phyloP scores from a whole-genome alignment of 306 rosid genomes.

The Quillaja saponaria region DNA sequence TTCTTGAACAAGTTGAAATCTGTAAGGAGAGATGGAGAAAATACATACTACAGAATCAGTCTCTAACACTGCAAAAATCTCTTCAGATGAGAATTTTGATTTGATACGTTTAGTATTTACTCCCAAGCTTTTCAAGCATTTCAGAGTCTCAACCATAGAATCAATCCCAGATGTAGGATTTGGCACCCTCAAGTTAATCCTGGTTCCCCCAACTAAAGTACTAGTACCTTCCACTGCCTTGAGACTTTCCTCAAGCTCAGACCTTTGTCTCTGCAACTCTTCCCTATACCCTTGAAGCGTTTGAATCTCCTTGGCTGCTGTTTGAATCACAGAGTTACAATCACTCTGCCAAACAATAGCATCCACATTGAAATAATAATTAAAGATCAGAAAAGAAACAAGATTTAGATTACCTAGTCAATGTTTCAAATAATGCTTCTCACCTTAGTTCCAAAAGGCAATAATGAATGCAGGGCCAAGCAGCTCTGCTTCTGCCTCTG shows the following conservation, averaged over 20 bases:
- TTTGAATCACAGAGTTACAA: slow-evolving; percentile 59
- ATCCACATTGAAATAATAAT: not conserved
- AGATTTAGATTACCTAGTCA: too few relatives aligned
- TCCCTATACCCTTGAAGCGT: slow-evolving; percentile 40
- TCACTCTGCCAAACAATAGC: slow-evolving; percentile 46
- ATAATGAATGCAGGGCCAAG: slow-evolving; percentile 51
- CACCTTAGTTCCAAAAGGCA: slow-evolving; percentile 72
- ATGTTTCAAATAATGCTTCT: too few relatives aligned
- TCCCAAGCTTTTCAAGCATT: slow-evolving; percentile 45
- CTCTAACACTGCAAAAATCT: slow-evolving; percentile 46
- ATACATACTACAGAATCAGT: slow-evolving; percentile 38
- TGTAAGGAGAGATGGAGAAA: too few relatives aligned
- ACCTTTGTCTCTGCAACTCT: slow-evolving; percentile 41
- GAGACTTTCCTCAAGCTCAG: slow-evolving; percentile 39
- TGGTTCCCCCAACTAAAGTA: slow-evolving; percentile 1
- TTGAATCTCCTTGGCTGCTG: slow-evolving; percentile 48
- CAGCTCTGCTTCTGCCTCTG: slow-evolving; percentile 62
- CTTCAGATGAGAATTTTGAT: slow-evolving; percentile 45
- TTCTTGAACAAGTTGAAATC: too few relatives aligned
- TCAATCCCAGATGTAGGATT: slow-evolving; percentile 52
- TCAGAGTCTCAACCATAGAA: slow-evolving; percentile 55
- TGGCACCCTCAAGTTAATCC: slow-evolving; percentile 35
- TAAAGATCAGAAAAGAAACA: not conserved
- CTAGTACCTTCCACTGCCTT: not conserved
- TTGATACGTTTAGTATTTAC: slow-evolving; percentile 41